Conservation (phyloP, 495 filamentous ascomycete species). For the Lasiosphaeris hirsuta region DNA sequence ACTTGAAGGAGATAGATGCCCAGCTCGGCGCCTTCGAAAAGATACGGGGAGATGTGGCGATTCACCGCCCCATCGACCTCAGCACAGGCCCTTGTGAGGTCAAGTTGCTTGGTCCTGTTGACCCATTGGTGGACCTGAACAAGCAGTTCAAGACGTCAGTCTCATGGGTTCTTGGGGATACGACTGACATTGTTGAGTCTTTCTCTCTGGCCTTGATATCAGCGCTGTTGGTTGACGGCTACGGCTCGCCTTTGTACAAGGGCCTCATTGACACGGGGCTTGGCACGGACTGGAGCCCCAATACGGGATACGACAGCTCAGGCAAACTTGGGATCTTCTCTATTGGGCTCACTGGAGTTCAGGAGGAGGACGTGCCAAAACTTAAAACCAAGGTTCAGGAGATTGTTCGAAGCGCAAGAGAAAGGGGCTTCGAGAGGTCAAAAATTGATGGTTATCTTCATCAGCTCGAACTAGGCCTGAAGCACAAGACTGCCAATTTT, state of each 20-base stretch:
- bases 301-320: slow-evolving; percentile 82
- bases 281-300: slow-evolving; percentile 89
- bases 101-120: slow-evolving; percentile 76
- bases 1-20: slow-evolving; percentile 71
- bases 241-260: slow-evolving; percentile 89
- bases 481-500: slow-evolving; percentile 93
- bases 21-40: slow-evolving; percentile 68
- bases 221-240: slow-evolving; percentile 82
- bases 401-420: slow-evolving; percentile 60
- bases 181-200: slow-evolving; percentile 74
- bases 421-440: slow-evolving; percentile 76
- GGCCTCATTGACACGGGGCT: slow-evolving; percentile 88
- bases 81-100: slow-evolving; percentile 61
- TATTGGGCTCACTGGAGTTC: slow-evolving; percentile 82
- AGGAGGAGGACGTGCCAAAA: slow-evolving; percentile 69
- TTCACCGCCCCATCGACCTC: slow-evolving; percentile 74
- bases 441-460: slow-evolving; percentile 94
- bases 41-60: slow-evolving; percentile 63
- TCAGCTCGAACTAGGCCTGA: slow-evolving; percentile 82
- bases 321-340: slow-evolving; percentile 79
- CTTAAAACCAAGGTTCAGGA: slow-evolving; percentile 69
- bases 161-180: slow-evolving; percentile 86
- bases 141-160: slow-evolving; percentile 90
- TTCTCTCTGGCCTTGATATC: slow-evolving; percentile 82
- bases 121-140: slow-evolving; percentile 78